Percentiles rank a stretch among this genome's conserved stretches.
Evolutionary conservation across 805 yeast species (phyloP).

Genomic region (Nakazawaea holstii): DNA sequence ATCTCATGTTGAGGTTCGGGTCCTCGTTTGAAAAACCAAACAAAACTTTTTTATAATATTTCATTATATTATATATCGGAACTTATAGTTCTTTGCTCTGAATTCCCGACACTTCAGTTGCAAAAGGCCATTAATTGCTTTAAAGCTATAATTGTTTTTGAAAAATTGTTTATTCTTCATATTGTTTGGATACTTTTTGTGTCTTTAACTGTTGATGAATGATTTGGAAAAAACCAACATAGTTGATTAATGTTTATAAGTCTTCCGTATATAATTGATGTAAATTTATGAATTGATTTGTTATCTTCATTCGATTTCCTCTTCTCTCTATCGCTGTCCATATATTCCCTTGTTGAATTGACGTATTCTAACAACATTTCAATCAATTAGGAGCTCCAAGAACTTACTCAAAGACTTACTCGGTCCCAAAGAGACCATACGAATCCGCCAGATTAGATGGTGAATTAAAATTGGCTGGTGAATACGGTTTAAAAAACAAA

Average conservation of each 20-base stretch:
- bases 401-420: slow-evolving; percentile 98
- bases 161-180: no score
- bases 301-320: background rate
- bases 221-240: no score
- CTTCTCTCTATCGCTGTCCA: background rate
- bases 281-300: background rate
- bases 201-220: no score
- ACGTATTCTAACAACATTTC: slow-evolving; percentile 1
- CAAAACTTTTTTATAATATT: slow-evolving; percentile 1
- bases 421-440: slow-evolving; percentile 99
- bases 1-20: slow-evolving; percentile 56
- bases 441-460: slow-evolving; percentile 99
- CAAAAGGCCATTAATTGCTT: slow-evolving; percentile 21
- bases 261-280: background rate
- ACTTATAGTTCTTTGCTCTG: slow-evolving; percentile 45
- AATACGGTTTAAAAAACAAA: slow-evolving; percentile 99
- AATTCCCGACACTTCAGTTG: slow-evolving; percentile 87
- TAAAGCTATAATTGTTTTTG: background rate
- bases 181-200: no score
- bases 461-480: slow-evolving; percentile 99
- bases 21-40: slow-evolving; percentile 39
- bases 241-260: background rate
- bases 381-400: slow-evolving; percentile 82
- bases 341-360: slow-evolving; percentile 1
- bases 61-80: slow-evolving; percentile 17